Conservation (phyloP, 202 grass and related monocot genomes). For the Digitaria exilis region DNA sequence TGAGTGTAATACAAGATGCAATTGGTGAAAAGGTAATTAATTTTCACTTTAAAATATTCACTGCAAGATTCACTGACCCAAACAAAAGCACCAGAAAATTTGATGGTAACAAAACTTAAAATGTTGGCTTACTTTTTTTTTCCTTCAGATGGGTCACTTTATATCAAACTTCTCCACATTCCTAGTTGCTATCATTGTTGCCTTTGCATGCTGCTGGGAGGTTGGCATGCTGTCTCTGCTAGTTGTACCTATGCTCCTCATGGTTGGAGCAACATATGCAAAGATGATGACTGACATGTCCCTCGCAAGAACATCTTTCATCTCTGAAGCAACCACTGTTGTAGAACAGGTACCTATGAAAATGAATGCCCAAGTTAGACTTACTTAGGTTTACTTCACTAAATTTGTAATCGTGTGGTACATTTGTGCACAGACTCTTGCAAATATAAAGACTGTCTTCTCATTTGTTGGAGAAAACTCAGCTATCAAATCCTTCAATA, state of each 20-base stretch:
- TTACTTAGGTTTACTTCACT: background rate
- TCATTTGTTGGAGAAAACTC: slow-evolving; percentile 67
- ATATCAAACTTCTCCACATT: slow-evolving; percentile 64
- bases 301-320: slow-evolving; percentile 30
- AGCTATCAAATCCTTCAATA: slow-evolving; percentile 45
- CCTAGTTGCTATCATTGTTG: slow-evolving; percentile 50
- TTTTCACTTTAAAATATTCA: slow-evolving; percentile 9
- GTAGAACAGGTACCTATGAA: slow-evolving; percentile 59
- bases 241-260: slow-evolving; percentile 59
- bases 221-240: slow-evolving; percentile 53
- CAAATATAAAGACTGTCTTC: slow-evolving; percentile 68
- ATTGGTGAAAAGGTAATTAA: slow-evolving; percentile 77
- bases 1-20: slow-evolving; percentile 74
- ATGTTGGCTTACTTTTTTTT: background rate
- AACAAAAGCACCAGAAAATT: slow-evolving; percentile 9
- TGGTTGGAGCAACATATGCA: slow-evolving; percentile 49
- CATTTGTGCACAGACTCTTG: slow-evolving; percentile 50
- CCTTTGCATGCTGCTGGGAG: slow-evolving; percentile 66
- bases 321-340: slow-evolving; percentile 55
- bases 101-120: slow-evolving; percentile 9
- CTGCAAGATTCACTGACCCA: background rate
- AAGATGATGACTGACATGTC: slow-evolving; percentile 46
- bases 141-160: slow-evolving; percentile 66
- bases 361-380: background rate
- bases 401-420: background rate